Base-by-base conservation (phyloP, 1,139 yeast species). In the Debaryomyces sp. region DNA sequence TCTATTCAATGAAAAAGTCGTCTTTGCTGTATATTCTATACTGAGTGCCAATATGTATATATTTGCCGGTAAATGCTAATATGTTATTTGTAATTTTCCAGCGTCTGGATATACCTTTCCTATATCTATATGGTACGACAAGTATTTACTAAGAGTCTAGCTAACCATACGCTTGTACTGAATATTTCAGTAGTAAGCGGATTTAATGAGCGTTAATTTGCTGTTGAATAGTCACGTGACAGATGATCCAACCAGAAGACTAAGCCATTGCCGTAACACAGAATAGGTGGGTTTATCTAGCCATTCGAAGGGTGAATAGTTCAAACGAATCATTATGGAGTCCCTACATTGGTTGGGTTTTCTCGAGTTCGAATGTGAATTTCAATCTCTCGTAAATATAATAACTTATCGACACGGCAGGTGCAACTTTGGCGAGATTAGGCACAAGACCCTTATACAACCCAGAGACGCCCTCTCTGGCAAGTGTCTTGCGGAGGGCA, bases 351-450 rank as follows among this genome's bases (percentile, higher is more conserved):
- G 30, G 13, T 6, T 5, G 13, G 9, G 30, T 10, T 12, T 58
- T 58, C 52, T 71, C 67, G 47, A 75, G 68, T 8, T 72, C 78
- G 77, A 92, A 81, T 10, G 84, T 50, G 38, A 72, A 69, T 67
- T 92, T 94, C 63, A 92, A 75, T 66, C 92, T 92, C 64, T 94
- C 99, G 65, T 92, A 94, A 77, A 94, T 89, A 67, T 94, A 77
- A 66, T 94, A 94, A 66, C 96, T 88, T 53, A 94, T 92, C 27
- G 97, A 89, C 38, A 94, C 97, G 1, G 98, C 97, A 0, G 99
- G 99, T 5, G 96, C 96, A 18, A 92, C 99, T 66, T 94, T 94
- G 2, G 97, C 96, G 59, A 94, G 73, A 62, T 94, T 94, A 10
- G 99, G 98, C 2, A 89, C 89, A 56, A 94, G 75, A 1, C 99